phyloP scores from a whole-genome alignment of 1,284 basidiomycete genomes.

The Boletellus dicymbophilus region DNA sequence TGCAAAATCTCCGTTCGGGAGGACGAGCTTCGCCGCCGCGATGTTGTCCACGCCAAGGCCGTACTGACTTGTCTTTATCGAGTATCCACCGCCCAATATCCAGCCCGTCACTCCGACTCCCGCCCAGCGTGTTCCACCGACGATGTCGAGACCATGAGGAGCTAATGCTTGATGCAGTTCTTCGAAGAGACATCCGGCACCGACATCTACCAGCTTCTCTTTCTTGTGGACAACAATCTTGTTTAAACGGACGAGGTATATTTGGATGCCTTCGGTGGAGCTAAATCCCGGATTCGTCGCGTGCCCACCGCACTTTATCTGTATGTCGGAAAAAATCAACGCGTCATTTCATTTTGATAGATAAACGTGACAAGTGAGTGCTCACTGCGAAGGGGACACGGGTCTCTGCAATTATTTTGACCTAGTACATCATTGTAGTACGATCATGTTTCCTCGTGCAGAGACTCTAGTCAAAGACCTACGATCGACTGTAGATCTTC shows the following conservation, averaged over 20 bases:
- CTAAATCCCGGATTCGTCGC: constrained; percentile 44
- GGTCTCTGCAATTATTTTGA: background rate
- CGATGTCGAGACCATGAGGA: constrained; percentile 40
- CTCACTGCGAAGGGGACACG: background rate
- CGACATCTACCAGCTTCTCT: constrained; percentile 40
- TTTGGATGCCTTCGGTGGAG: constrained; percentile 53
- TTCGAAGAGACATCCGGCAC: constrained; percentile 51
- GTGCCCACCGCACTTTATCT: constrained; percentile 56
- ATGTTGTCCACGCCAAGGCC: constrained; percentile 48
- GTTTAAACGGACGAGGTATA: constrained; percentile 46
- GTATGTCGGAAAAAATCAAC: background rate
- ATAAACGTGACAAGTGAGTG: no score
- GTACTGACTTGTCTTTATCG: constrained; percentile 41
- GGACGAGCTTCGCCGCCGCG: constrained; percentile 38
- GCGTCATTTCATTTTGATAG: no score
- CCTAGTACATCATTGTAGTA: background rate
- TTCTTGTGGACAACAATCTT: constrained; percentile 26
- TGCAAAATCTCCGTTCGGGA: constrained; percentile 41
- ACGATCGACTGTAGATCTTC: constrained; percentile 11
- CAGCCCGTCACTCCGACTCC: constrained; percentile 50
- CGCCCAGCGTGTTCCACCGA: constrained; percentile 39
- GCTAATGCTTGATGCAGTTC: constrained; percentile 46
- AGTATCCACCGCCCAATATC: constrained; percentile 50
- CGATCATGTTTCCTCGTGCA: background rate
- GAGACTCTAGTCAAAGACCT: background rate